phyloP scores from a whole-genome alignment of 2,329 filamentous ascomycete genomes.

The Ophiostoma piceae region DNA sequence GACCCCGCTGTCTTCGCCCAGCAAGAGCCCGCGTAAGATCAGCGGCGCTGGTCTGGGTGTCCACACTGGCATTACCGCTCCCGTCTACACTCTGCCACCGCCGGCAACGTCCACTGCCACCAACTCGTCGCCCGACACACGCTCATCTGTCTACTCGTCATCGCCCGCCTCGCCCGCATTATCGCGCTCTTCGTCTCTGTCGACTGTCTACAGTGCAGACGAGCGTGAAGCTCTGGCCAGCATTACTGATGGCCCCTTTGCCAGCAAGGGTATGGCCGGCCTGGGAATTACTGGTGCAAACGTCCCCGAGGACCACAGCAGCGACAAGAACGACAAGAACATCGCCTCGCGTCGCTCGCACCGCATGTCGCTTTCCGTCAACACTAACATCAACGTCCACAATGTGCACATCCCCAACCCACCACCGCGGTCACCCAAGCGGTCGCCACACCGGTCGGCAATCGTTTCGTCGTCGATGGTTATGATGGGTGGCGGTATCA shows the following conservation, averaged over 20 bases:
- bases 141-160: not conserved
- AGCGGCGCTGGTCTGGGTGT: not conserved
- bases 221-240: slow-evolving; percentile 40
- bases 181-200: slow-evolving; percentile 45
- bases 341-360: slow-evolving; percentile 10
- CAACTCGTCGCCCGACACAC: not conserved
- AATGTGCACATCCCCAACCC: slow-evolving; percentile 3
- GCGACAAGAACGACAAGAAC: not conserved
- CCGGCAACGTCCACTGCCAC: not conserved
- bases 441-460: not conserved
- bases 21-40: slow-evolving; percentile 21
- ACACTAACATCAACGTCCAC: not conserved
- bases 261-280: slow-evolving; percentile 17
- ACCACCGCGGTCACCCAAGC: slow-evolving; percentile 21
- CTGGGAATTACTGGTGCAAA: slow-evolving; percentile 17
- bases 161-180: slow-evolving; percentile 22
- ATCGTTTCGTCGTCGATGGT: not conserved
- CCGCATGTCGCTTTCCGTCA: slow-evolving; percentile 8
- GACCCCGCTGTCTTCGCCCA: slow-evolving; percentile 26
- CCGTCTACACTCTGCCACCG: not conserved
- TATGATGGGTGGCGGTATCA: slow-evolving; percentile 18
- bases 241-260: slow-evolving; percentile 12
- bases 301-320: not conserved
- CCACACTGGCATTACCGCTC: not conserved
- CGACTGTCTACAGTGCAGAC: slow-evolving; percentile 53